These are phyloP conservation scores for Pyricularia pennisetigena DNA, from an alignment of 2,329 filamentous ascomycete genomes.

Conservation along the genomic window DNA sequence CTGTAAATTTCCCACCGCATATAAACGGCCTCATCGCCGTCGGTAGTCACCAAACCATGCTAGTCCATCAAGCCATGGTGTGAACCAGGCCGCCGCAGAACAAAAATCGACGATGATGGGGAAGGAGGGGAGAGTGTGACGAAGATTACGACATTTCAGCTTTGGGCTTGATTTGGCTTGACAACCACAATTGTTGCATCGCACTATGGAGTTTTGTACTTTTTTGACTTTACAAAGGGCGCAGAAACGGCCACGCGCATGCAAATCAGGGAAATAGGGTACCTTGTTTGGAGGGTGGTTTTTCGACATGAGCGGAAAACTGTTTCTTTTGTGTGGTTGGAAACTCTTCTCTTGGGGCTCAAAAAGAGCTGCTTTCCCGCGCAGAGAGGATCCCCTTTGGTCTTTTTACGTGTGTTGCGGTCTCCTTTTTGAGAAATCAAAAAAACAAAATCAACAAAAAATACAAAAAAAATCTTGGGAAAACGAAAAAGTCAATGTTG, in stretches of 20 bases:
- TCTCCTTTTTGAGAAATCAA: not conserved
- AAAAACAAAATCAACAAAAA: not conserved
- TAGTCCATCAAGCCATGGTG: not conserved
- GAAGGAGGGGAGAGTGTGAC: not conserved
- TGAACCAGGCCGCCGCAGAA: no score
- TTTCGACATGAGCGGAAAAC: not conserved
- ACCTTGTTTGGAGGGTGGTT: conserved; percentile 18
- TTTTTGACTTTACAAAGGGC: conserved; percentile 3
- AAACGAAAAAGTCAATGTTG: not conserved
- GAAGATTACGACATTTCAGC: not conserved
- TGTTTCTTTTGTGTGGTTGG: not conserved
- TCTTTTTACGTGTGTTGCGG: not conserved
- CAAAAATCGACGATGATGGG: not conserved
- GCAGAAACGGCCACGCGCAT: conserved; percentile 17
- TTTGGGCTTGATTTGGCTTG: not conserved
- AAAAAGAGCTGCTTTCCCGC: not conserved
- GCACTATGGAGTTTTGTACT: conserved; percentile 23
- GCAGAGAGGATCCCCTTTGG: not conserved
- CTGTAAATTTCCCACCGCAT: conserved; percentile 36
- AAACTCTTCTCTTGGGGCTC: not conserved
- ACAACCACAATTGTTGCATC: conserved; percentile 18
- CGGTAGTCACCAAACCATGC: not conserved
- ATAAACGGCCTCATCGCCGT: not conserved
- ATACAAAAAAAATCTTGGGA: not conserved
- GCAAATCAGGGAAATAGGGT: conserved; percentile 24